Percentiles rank a stretch among this genome's conserved stretches.
These are phyloP conservation scores for Odontarrhena argentea DNA, from an alignment of 345 rosid species.

Conservation along the genomic window DNA sequence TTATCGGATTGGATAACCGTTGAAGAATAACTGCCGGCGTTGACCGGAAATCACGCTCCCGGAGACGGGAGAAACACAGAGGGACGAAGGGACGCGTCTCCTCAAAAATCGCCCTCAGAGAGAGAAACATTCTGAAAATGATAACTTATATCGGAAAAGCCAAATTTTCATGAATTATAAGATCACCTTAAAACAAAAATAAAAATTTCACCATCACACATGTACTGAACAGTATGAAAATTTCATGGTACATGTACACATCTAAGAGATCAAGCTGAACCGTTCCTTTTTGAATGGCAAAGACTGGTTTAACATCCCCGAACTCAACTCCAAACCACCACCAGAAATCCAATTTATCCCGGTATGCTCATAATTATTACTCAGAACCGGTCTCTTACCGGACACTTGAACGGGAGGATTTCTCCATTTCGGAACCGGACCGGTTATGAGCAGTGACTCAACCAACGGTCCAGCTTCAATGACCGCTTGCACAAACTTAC, in stretches of 20 bases:
- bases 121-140: too few species aligned
- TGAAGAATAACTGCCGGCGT: too few species aligned
- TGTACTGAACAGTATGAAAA: not conserved
- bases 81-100: too few species aligned
- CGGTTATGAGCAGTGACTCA: conserved; percentile 39
- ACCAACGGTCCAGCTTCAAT: conserved; percentile 48
- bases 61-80: too few species aligned
- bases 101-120: too few species aligned
- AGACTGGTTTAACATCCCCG: conserved; percentile 14
- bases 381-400: conserved; percentile 24
- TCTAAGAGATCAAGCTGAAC: not conserved
- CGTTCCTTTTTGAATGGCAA: conserved; percentile 21
- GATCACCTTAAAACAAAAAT: too few species aligned
- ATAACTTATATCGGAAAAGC: too few species aligned
- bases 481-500: conserved; percentile 50
- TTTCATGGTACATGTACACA: not conserved
- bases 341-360: conserved; percentile 6
- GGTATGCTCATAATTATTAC: not conserved
- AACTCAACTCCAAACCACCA: conserved; percentile 26
- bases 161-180: too few species aligned
- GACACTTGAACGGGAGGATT: conserved; percentile 49
- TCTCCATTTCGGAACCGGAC: conserved; percentile 51
- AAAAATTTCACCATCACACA: too few species aligned
- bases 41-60: too few species aligned
- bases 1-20: too few species aligned